phyloP scores from a whole-genome alignment of 2,329 filamentous ascomycete species.

The Malbranchea zuffiana region DNA sequence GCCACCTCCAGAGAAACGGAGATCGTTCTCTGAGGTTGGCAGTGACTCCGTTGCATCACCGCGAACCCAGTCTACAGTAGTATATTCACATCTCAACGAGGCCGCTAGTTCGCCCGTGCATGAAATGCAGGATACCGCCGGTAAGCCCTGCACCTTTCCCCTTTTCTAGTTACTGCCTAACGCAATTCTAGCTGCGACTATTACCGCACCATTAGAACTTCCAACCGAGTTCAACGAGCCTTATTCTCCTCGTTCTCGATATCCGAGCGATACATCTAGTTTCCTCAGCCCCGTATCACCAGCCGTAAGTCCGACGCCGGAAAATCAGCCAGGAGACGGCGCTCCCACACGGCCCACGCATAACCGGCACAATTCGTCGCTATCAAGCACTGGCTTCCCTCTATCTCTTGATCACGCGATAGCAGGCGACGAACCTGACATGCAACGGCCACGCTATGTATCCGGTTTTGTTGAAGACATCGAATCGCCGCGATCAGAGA shows the following conservation, averaged over 20 bases:
- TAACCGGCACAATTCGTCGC: slow-evolving; percentile 13
- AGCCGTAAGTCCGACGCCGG: slow-evolving; percentile 9
- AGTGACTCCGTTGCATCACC: slow-evolving; percentile 10
- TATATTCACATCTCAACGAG: slow-evolving; percentile 16
- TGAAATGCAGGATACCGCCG: slow-evolving; percentile 25
- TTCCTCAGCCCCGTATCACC: slow-evolving; percentile 16
- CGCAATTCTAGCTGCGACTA: slow-evolving; percentile 9
- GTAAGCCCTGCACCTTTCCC: no score
- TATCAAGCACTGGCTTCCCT: slow-evolving; percentile 14
- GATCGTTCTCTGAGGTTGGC: slow-evolving; percentile 13
- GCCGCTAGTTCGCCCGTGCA: slow-evolving; percentile 20
- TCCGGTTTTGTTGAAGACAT: slow-evolving; percentile 16
- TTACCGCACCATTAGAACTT: slow-evolving; percentile 11
- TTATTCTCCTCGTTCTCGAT: slow-evolving; percentile 13
- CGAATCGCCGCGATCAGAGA: slow-evolving; percentile 1
- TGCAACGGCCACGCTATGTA: slow-evolving; percentile 11
- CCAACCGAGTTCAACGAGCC: slow-evolving; percentile 14
- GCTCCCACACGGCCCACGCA: slow-evolving; percentile 7
- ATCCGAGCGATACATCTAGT: slow-evolving; percentile 15
- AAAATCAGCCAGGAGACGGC: not conserved
- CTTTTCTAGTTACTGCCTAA: no score
- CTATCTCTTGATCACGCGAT: slow-evolving; percentile 10
- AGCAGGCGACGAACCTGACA: slow-evolving; percentile 7
- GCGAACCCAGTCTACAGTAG: slow-evolving; percentile 11
- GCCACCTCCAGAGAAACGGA: slow-evolving; percentile 13